A percentile compares a stretch with the other conserved stretches of the same genome.
Conservation (phyloP, 768 basidiomycete genomes). For the Coprinopsis strossmayeri region DNA sequence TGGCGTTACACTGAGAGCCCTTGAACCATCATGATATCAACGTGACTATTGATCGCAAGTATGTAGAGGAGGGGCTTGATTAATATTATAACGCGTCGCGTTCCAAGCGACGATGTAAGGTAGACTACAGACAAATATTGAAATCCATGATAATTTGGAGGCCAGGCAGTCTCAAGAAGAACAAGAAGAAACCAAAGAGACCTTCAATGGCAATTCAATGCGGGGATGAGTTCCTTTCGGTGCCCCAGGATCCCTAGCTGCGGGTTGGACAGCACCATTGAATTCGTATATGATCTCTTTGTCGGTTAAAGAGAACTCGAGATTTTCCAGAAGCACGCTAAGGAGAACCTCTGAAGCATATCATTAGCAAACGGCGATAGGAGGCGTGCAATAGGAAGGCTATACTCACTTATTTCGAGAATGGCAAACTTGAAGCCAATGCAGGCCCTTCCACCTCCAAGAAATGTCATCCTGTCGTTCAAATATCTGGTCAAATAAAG, state of each 20-base stretch:
- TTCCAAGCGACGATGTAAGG: too few species aligned
- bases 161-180: too few species aligned
- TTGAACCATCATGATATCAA: too few species aligned
- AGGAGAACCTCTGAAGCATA: conserved; percentile 11
- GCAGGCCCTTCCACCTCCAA: conserved; percentile 15
- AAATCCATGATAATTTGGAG: too few species aligned
- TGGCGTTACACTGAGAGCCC: too few species aligned
- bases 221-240: background rate
- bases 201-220: background rate
- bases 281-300: conserved; percentile 10
- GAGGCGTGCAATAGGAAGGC: background rate
- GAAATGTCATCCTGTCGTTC: conserved; percentile 14
- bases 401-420: conserved; percentile 42
- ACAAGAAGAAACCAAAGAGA: background rate
- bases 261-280: conserved; percentile 1
- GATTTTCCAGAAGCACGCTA: conserved; percentile 8
- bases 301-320: conserved; percentile 2
- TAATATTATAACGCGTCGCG: too few species aligned
- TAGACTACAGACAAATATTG: too few species aligned
- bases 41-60: too few species aligned
- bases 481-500: conserved; percentile 16
- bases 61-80: too few species aligned
- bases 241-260: background rate
- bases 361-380: background rate
- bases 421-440: conserved; percentile 48